phyloP scores from a whole-genome alignment of 768 basidiomycete species.

The Tubosaeta brunneosetosa region DNA sequence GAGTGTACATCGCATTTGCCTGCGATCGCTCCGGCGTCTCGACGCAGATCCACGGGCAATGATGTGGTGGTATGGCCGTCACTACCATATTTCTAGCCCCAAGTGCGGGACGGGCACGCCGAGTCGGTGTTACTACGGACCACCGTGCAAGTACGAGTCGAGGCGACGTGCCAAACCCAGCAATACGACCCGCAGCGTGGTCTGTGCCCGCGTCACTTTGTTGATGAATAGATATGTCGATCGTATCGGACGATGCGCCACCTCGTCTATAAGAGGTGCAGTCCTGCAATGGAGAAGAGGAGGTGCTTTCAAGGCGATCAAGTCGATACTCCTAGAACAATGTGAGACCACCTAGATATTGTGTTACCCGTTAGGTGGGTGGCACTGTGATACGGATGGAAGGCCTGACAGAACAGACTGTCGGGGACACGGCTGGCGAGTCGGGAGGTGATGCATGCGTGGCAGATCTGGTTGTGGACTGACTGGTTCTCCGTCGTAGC shows the following conservation, averaged over 20 bases:
- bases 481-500: constrained; percentile 38
- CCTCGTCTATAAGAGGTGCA: constrained; percentile 36
- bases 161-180: constrained; percentile 55
- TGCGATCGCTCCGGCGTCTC: too few relatives aligned
- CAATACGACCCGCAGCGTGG: constrained; percentile 68
- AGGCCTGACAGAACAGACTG: constrained; percentile 44
- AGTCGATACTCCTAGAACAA: constrained; percentile 56
- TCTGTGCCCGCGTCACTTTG: too few relatives aligned
- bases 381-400: background rate
- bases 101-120: constrained; percentile 57
- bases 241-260: too few relatives aligned
- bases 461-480: constrained; percentile 82
- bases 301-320: constrained; percentile 56
- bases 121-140: constrained; percentile 57
- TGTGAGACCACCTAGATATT: constrained; percentile 58
- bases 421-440: constrained; percentile 47
- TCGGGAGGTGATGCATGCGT: constrained; percentile 56
- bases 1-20: too few relatives aligned
- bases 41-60: background rate
- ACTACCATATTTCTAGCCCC: constrained; percentile 32
- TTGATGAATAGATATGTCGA: too few relatives aligned
- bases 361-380: constrained; percentile 60
- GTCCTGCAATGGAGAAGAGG: constrained; percentile 62
- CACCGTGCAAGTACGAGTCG: too few relatives aligned
- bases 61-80: background rate